These are phyloP conservation scores for Apiosordaria backusii DNA, from an alignment of 495 filamentous ascomycete species.

Conservation along the genomic window DNA sequence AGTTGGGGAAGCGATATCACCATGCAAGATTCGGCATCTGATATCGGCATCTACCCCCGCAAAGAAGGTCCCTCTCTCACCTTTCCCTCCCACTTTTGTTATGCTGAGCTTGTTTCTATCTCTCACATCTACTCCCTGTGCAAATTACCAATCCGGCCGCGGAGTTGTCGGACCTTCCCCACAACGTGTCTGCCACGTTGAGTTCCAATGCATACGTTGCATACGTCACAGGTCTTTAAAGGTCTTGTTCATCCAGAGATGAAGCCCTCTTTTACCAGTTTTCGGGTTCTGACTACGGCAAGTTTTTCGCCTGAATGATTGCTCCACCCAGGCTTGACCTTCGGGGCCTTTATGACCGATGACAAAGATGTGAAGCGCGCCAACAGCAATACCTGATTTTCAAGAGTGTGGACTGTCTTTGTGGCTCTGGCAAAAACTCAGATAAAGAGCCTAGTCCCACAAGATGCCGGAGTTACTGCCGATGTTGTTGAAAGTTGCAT, in stretches of 20 bases:
- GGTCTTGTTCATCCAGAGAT: not conserved
- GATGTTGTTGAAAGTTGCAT: not conserved
- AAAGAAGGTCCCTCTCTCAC: not conserved
- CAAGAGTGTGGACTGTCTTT: not conserved
- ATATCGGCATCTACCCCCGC: not conserved
- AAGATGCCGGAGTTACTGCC: not conserved
- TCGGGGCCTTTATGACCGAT: not conserved
- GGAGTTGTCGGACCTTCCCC: not conserved
- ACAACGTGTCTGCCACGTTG: not conserved
- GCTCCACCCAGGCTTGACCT: not conserved
- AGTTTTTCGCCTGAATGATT: not conserved
- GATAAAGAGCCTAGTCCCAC: not conserved
- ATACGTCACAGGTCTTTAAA: not conserved
- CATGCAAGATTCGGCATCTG: constrained; percentile 1
- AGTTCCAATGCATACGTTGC: not conserved
- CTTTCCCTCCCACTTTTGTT: not conserved
- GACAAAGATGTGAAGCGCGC: not conserved
- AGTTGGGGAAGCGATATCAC: constrained; percentile 4
- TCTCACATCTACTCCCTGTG: not conserved
- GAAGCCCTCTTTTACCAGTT: not conserved
- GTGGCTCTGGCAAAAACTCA: not conserved
- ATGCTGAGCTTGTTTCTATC: not conserved
- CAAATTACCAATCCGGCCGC: not conserved
- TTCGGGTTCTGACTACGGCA: not conserved
- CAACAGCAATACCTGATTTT: not conserved